Percentiles rank a stretch among this genome's conserved stretches.
These are phyloP conservation scores for Opeltia flavorubescens DNA, from an alignment of 495 filamentous ascomycete species.

Conservation along the genomic window DNA sequence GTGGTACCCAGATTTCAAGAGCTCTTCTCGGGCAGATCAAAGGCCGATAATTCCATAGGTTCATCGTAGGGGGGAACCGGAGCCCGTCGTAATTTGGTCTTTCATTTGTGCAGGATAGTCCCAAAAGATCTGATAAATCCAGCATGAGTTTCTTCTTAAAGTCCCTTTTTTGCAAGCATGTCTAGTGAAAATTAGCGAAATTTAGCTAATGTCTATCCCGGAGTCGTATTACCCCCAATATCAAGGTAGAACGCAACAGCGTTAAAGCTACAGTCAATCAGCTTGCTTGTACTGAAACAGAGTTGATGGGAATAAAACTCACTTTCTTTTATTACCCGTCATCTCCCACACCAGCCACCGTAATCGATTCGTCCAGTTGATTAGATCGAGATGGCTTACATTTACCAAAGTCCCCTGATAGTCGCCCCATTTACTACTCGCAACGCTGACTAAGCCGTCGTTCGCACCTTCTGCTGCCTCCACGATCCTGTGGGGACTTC, in stretches of 20 bases:
- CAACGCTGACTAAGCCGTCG: conserved; percentile 84
- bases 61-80: too few species aligned
- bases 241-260: conserved; percentile 90
- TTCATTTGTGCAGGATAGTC: too few species aligned
- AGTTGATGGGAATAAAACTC: conserved; percentile 20
- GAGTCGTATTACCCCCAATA: conserved; percentile 48
- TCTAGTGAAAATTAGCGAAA: conserved; percentile 10
- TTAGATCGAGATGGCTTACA: conserved; percentile 83
- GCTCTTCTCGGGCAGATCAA: too few species aligned
- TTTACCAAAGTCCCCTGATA: conserved; percentile 85
- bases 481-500: conserved; percentile 57
- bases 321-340: conserved; percentile 58
- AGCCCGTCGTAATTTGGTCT: too few species aligned
- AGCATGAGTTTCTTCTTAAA: conserved; percentile 13
- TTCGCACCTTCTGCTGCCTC: conserved; percentile 63
- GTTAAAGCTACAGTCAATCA: conserved; percentile 55
- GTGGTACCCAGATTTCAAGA: too few species aligned
- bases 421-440: conserved; percentile 74
- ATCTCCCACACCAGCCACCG: conserved; percentile 55
- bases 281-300: neutral
- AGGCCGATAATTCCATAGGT: too few species aligned
- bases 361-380: conserved; percentile 87
- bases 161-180: conserved; percentile 27
- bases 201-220: neutral
- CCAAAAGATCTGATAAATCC: too few species aligned